A percentile compares a stretch with the other conserved stretches of the same genome.
These are phyloP conservation scores for Eimeria brunetti DNA, from an alignment of 169 alveolate species.

Conservation along the genomic window DNA sequence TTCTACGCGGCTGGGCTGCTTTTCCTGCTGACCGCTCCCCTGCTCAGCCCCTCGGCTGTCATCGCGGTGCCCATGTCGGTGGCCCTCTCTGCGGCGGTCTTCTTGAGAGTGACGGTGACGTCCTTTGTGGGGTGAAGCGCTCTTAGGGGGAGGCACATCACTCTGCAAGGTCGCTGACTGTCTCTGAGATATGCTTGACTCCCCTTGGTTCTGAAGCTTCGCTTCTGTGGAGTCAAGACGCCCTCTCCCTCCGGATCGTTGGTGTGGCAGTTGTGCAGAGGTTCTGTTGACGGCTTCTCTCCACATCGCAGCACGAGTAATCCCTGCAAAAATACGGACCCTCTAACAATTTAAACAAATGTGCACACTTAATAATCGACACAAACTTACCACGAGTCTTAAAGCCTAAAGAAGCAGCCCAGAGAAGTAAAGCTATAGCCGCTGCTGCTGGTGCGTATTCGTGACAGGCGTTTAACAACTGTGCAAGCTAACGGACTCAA, in stretches of 20 bases:
- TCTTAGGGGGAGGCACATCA: background rate
- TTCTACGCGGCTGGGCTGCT: background rate
- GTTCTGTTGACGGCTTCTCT: constrained; percentile 53
- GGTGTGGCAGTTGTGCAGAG: constrained; percentile 28
- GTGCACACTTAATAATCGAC: background rate
- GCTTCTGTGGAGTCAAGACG: constrained; percentile 22
- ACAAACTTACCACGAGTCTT: background rate
- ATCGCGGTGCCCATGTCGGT: background rate
- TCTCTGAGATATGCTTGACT: background rate
- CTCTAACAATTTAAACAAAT: background rate
- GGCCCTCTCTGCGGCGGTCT: constrained; percentile 16
- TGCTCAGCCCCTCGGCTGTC: background rate
- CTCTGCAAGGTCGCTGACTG: background rate
- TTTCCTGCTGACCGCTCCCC: background rate
- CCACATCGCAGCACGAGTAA: constrained; percentile 42
- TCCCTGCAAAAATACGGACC: constrained; percentile 17
- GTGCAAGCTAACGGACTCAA: background rate
- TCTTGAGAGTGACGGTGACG: background rate
- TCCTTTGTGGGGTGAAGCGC: background rate
- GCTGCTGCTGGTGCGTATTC: background rate
- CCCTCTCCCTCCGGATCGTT: background rate
- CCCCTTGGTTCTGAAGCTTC: background rate
- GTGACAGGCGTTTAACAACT: background rate
- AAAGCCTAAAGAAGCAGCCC: background rate
- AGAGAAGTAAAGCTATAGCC: background rate